Percentiles rank a stretch among this genome's conserved stretches.
phyloP scores from a whole-genome alignment of 1,284 basidiomycete species.

The Dichomitus squalens region DNA sequence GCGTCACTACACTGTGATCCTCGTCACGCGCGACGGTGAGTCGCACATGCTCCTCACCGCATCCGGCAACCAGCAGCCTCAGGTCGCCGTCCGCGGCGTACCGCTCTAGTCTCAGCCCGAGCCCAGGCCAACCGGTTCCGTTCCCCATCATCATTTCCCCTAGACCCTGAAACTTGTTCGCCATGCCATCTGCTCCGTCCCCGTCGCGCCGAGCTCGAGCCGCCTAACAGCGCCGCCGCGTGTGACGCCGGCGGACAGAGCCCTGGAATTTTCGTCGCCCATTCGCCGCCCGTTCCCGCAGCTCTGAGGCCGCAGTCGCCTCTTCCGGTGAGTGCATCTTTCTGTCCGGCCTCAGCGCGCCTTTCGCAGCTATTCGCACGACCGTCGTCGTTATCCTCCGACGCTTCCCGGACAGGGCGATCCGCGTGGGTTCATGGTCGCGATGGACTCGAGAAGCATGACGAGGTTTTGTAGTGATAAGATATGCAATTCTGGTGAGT shows the following conservation, averaged over 20 bases:
- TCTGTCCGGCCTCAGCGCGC: neutral
- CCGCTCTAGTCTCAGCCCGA: neutral
- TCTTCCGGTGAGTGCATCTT: slow-evolving; percentile 13
- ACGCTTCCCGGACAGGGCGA: neutral
- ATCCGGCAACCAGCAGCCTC: neutral
- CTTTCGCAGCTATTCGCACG: neutral
- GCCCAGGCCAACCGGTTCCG: neutral
- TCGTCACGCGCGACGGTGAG: slow-evolving; percentile 15
- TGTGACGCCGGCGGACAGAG: slow-evolving; percentile 8
- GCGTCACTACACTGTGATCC: slow-evolving; percentile 5
- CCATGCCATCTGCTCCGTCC: slow-evolving; percentile 7
- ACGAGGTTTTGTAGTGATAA: too few species aligned
- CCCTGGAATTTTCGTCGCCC: neutral
- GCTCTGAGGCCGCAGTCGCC: neutral
- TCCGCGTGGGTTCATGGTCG: neutral
- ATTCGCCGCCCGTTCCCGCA: slow-evolving; percentile 11
- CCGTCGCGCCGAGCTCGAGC: slow-evolving; percentile 4
- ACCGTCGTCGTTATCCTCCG: slow-evolving; percentile 4
- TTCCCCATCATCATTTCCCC: slow-evolving; percentile 1
- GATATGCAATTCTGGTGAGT: neutral
- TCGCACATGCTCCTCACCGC: neutral
- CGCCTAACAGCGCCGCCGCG: neutral
- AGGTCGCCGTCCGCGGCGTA: slow-evolving; percentile 2
- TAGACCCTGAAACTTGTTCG: slow-evolving; percentile 17
- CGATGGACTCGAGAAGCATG: neutral